Conservation (phyloP, 139 green algal species). For the Zygnema cylindricum region DNA sequence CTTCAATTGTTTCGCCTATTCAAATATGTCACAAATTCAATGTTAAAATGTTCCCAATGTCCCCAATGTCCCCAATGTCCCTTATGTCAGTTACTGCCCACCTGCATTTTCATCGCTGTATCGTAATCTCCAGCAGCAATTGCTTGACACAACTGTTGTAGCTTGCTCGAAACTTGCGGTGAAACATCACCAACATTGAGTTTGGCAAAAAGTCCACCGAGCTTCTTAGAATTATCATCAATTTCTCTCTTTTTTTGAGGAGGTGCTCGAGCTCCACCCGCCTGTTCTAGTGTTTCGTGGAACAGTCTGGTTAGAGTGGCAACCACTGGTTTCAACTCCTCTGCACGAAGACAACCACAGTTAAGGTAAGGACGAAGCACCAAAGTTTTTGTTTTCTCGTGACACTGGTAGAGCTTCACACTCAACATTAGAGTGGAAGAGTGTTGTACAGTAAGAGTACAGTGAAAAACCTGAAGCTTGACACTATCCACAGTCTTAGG, state of each 20-base stretch:
- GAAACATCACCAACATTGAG: slow-evolving; percentile 84
- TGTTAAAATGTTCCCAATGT: too few species aligned
- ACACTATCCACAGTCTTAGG: too few species aligned
- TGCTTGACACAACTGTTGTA: slow-evolving; percentile 81
- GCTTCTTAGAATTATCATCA: slow-evolving; percentile 89
- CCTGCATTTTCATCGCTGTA: slow-evolving; percentile 73
- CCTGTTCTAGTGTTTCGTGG: slow-evolving; percentile 53
- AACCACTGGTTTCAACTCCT: slow-evolving; percentile 74
- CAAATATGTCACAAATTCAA: too few species aligned
- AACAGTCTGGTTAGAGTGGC: slow-evolving; percentile 77
- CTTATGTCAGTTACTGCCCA: background rate
- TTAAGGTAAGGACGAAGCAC: slow-evolving; percentile 59
- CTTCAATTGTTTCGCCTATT: too few species aligned
- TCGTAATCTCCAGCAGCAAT: slow-evolving; percentile 82
- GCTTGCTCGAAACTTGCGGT: slow-evolving; percentile 73
- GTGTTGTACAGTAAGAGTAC: too few species aligned
- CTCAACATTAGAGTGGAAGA: too few species aligned
- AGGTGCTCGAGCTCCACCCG: slow-evolving; percentile 42
- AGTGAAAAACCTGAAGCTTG: too few species aligned
- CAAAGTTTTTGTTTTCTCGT: too few species aligned
- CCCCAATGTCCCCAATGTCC: background rate
- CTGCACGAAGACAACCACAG: background rate
- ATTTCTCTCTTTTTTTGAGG: slow-evolving; percentile 85
- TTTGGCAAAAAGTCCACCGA: slow-evolving; percentile 89
- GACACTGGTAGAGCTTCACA: too few species aligned